Evolutionary conservation across 1,284 basidiomycete species (phyloP).

Genomic region (Apiotrichum mycotoxinovorans): DNA sequence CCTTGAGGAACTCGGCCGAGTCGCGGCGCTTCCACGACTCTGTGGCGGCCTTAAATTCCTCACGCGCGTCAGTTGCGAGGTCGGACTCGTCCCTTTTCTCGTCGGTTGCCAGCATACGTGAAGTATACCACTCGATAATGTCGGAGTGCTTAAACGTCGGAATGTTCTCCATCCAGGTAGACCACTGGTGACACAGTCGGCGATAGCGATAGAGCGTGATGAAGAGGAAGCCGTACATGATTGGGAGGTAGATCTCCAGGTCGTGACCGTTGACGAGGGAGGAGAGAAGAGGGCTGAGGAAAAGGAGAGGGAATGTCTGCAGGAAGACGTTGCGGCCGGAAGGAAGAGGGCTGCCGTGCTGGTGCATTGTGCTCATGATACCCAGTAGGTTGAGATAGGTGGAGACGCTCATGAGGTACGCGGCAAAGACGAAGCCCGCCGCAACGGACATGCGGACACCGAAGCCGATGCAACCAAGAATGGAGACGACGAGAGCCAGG

Average conservation of each 20-base stretch:
- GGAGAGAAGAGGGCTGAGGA: conserved; percentile 4
- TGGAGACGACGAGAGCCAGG: conserved; percentile 4
- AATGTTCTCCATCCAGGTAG: conserved; percentile 12
- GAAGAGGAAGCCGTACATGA: conserved; percentile 10
- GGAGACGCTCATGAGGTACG: conserved; percentile 10
- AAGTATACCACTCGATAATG: conserved; percentile 9
- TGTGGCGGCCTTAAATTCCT: conserved; percentile 5
- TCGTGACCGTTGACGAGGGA: conserved; percentile 13
- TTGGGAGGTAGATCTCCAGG: conserved; percentile 11
- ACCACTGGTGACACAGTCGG: conserved; percentile 12
- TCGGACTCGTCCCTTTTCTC: conserved; percentile 2
- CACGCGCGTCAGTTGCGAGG: background rate
- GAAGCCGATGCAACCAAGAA: conserved; percentile 7
- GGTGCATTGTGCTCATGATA: conserved; percentile 16
- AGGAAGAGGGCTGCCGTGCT: conserved; percentile 12
- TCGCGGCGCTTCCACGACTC: background rate
- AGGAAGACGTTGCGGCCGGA: conserved; percentile 15
- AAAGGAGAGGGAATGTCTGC: conserved; percentile 5
- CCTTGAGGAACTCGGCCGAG: background rate
- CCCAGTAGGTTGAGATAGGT: conserved; percentile 17
- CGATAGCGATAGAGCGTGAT: conserved; percentile 7
- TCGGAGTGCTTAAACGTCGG: conserved; percentile 5
- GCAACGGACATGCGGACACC: background rate
- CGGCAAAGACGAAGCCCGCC: conserved; percentile 10
- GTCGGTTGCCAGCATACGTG: background rate